phyloP scores from a whole-genome alignment of 352 stramenopile species.

The Halophytophthora batemanensis region DNA sequence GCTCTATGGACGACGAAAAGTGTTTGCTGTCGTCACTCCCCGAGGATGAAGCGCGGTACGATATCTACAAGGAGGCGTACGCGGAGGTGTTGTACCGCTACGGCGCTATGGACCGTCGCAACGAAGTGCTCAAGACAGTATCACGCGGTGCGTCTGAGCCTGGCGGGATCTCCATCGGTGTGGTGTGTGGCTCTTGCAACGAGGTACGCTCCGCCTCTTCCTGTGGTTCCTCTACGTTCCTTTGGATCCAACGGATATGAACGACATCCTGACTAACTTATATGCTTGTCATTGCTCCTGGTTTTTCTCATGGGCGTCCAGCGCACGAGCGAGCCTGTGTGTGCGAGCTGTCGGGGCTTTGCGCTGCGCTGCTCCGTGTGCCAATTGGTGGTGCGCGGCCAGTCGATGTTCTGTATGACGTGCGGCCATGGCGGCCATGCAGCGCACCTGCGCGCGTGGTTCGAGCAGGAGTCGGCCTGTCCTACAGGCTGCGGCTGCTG shows the following conservation, averaged over 20 bases:
- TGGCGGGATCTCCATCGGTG: conserved; percentile 55
- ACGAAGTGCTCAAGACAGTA: conserved; percentile 70
- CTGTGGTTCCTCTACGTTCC: background rate
- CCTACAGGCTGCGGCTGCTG: conserved; percentile 83
- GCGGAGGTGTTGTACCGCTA: conserved; percentile 81
- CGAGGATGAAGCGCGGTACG: conserved; percentile 61
- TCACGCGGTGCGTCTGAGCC: conserved; percentile 24
- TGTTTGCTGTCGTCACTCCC: conserved; percentile 47
- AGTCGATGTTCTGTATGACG: conserved; percentile 86
- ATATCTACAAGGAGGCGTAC: conserved; percentile 81
- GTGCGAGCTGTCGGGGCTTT: conserved; percentile 66
- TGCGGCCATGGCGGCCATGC: conserved; percentile 81
- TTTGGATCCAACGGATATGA: background rate
- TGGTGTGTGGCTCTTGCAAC: conserved; percentile 67
- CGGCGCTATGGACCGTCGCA: conserved; percentile 65
- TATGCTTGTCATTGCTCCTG: background rate
- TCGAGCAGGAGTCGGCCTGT: conserved; percentile 65
- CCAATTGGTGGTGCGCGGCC: conserved; percentile 75
- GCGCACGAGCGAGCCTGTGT: conserved; percentile 57
- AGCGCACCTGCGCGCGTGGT: conserved; percentile 73
- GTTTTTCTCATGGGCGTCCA: conserved; percentile 9
- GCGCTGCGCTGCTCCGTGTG: conserved; percentile 78
- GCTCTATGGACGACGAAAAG: conserved; percentile 33
- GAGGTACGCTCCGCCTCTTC: conserved; percentile 25
- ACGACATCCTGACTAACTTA: background rate